Evolutionary conservation across 1,284 basidiomycete genomes (phyloP).

Genomic region (Takashimella koratensis): DNA sequence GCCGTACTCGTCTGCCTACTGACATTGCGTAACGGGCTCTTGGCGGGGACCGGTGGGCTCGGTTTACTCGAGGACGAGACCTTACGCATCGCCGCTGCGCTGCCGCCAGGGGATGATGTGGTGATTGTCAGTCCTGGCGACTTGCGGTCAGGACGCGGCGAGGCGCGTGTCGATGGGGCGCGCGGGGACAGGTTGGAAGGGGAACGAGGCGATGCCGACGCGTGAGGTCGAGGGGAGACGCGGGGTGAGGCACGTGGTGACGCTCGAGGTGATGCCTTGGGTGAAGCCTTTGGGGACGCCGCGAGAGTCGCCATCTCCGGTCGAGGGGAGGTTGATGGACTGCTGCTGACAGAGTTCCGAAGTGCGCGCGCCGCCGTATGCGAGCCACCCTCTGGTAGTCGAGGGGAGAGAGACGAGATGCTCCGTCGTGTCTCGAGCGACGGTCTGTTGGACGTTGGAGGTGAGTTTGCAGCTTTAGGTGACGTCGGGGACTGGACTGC

Average conservation of each 20-base stretch:
- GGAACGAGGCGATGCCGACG: background rate
- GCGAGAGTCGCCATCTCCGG: background rate
- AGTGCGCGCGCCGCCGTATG: background rate
- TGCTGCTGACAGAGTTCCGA: background rate
- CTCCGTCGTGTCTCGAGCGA: background rate
- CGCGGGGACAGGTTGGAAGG: slow-evolving; percentile 1
- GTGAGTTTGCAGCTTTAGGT: background rate
- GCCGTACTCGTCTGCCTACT: slow-evolving; percentile 18
- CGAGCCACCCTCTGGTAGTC: background rate
- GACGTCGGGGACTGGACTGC: background rate
- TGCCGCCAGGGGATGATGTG: slow-evolving; percentile 19
- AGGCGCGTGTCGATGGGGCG: background rate
- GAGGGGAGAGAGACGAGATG: background rate
- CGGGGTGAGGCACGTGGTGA: background rate
- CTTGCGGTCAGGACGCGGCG: slow-evolving; percentile 13
- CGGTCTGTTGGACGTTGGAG: background rate
- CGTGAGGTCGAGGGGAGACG: background rate
- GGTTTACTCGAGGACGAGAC: slow-evolving; percentile 8
- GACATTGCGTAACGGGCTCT: slow-evolving; percentile 36
- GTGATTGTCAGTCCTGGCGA: slow-evolving; percentile 28
- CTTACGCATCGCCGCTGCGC: slow-evolving; percentile 2
- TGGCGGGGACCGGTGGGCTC: slow-evolving; percentile 42
- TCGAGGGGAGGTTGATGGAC: background rate
- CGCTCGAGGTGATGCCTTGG: background rate
- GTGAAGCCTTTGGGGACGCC: background rate